Conservation (phyloP, 2,329 filamentous ascomycete genomes). For the Stemphylium vesicarium region DNA sequence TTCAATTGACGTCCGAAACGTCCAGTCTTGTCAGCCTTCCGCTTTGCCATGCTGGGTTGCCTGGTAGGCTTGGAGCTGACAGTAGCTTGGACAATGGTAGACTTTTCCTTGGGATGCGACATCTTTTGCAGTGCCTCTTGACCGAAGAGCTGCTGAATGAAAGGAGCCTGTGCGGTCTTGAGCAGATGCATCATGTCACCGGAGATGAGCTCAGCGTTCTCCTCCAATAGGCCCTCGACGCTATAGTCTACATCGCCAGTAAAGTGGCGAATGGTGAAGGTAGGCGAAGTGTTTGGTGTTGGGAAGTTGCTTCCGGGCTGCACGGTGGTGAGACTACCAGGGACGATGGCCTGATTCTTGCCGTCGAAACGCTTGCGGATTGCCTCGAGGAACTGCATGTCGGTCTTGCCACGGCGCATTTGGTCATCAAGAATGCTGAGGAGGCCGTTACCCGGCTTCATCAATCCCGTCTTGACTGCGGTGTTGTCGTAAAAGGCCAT, state of each 20-base stretch:
- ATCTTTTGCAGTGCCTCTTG: conserved; percentile 93
- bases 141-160: conserved; percentile 90
- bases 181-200: conserved; percentile 96
- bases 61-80: conserved; percentile 95
- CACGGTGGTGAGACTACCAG: conserved; percentile 75
- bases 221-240: conserved; percentile 84
- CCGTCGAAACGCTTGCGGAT: conserved; percentile 91
- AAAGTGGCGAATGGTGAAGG: conserved; percentile 93
- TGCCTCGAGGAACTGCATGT: conserved; percentile 89
- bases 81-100: conserved; percentile 91
- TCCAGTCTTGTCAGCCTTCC: conserved; percentile 67
- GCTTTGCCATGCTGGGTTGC: conserved; percentile 88
- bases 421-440: conserved; percentile 96
- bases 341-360: conserved; percentile 88
- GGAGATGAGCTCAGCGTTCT: conserved; percentile 95
- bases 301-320: conserved; percentile 89
- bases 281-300: conserved; percentile 78
- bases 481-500: conserved; percentile 99
- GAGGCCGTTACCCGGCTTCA: conserved; percentile 92
- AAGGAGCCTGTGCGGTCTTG: conserved; percentile 84
- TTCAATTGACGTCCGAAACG: conserved; percentile 52
- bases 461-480: conserved; percentile 86
- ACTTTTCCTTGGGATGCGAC: conserved; percentile 88
- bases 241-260: conserved; percentile 96
- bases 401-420: conserved; percentile 84